phyloP scores from a whole-genome alignment of 805 yeast species.

The Ogataea ramenticola region DNA sequence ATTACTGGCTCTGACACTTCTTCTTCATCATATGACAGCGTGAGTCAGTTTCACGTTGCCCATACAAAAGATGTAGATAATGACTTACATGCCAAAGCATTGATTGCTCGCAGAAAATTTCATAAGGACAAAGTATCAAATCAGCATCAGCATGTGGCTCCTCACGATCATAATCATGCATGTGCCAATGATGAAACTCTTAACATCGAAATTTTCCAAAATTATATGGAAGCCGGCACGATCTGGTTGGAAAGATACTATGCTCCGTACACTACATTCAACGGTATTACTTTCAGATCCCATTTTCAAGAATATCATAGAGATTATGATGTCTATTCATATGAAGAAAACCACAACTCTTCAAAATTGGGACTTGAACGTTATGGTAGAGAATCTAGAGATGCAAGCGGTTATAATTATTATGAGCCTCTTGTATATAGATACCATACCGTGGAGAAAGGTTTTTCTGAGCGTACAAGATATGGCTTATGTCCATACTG shows the following conservation, averaged over 20 bases:
- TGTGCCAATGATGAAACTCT: too few relatives aligned
- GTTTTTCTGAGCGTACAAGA: conserved; percentile 10
- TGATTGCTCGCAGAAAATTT: too few relatives aligned
- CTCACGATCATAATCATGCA: too few relatives aligned
- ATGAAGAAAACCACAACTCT: neutral
- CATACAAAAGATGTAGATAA: too few relatives aligned
- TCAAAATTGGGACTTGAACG: neutral
- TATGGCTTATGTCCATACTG: conserved; percentile 27
- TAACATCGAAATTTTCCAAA: neutral
- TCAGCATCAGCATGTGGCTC: too few relatives aligned
- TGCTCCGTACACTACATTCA: neutral
- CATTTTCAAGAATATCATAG: neutral
- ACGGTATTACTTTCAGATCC: neutral
- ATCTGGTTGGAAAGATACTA: neutral
- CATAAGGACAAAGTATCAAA: too few relatives aligned
- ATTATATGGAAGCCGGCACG: neutral
- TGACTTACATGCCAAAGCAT: too few relatives aligned
- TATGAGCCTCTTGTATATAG: conserved; percentile 19
- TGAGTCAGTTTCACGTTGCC: too few relatives aligned
- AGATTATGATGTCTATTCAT: neutral
- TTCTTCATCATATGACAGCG: too few relatives aligned
- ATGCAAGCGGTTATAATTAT: conserved; percentile 4
- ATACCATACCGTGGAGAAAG: conserved; percentile 5
- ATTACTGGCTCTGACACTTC: too few relatives aligned
- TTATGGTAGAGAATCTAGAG: neutral